phyloP scores from a whole-genome alignment of 1,284 basidiomycete species.

The Coniferiporia weirii region DNA sequence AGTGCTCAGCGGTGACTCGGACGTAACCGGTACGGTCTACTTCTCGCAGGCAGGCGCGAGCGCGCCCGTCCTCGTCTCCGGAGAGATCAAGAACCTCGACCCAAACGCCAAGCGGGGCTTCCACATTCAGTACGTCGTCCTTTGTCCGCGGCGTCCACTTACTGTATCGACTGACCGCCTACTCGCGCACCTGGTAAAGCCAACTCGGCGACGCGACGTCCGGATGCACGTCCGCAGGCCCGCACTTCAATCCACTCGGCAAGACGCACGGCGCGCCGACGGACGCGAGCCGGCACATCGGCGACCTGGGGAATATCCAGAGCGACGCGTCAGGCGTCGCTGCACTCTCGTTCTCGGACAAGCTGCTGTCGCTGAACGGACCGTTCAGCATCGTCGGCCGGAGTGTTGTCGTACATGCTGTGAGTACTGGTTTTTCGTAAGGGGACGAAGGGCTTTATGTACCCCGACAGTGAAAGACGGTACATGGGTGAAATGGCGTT shows the following conservation, averaged over 20 bases:
- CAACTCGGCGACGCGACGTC: constrained; percentile 61
- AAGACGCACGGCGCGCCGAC: constrained; percentile 62
- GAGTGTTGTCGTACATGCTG: constrained; percentile 59
- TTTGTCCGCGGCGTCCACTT: not conserved
- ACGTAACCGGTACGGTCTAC: constrained; percentile 57
- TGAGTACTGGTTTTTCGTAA: constrained; percentile 26
- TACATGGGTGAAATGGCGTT: not conserved
- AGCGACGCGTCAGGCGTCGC: constrained; percentile 57
- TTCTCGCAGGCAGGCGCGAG: constrained; percentile 54
- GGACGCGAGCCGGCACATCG: constrained; percentile 60
- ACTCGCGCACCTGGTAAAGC: constrained; percentile 41
- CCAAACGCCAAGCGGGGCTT: constrained; percentile 62
- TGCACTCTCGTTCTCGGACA: constrained; percentile 54
- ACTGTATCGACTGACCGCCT: not conserved
- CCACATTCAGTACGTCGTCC: constrained; percentile 65
- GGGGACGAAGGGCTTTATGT: not conserved
- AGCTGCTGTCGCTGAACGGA: constrained; percentile 63
- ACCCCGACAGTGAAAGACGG: not conserved
- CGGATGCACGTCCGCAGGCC: constrained; percentile 67
- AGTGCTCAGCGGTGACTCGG: constrained; percentile 57
- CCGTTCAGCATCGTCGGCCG: constrained; percentile 65
- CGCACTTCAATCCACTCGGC: constrained; percentile 72
- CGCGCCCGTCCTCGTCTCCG: constrained; percentile 56
- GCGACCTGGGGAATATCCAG: constrained; percentile 74
- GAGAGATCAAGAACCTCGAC: constrained; percentile 57